phyloP scores from a whole-genome alignment of 495 filamentous ascomycete genomes.

The Ascobolus immersus region DNA sequence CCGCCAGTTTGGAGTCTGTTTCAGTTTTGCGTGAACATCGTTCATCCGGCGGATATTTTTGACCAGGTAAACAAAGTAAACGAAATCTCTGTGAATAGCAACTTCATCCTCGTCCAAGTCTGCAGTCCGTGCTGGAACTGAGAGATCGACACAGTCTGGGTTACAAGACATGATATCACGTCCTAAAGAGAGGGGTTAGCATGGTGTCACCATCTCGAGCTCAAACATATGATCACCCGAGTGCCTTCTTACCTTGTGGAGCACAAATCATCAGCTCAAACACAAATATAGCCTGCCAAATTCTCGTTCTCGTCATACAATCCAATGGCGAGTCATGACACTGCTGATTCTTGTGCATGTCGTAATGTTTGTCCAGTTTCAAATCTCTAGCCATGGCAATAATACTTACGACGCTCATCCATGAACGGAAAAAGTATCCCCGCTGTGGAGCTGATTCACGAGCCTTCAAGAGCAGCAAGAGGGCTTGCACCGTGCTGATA shows the following conservation, averaged over 20 bases:
- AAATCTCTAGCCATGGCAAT: constrained; percentile 85
- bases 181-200: constrained; percentile 3
- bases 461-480: constrained; percentile 73
- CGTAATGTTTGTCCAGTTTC: constrained; percentile 67
- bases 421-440: constrained; percentile 91
- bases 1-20: constrained; percentile 61
- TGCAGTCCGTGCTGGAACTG: constrained; percentile 28
- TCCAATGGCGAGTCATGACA: constrained; percentile 48
- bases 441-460: constrained; percentile 73
- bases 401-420: constrained; percentile 86
- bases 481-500: constrained; percentile 77
- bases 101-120: constrained; percentile 55
- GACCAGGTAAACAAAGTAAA: constrained; percentile 51
- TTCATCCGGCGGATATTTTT: constrained; percentile 55
- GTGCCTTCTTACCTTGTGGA: constrained; percentile 55
- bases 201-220: not conserved
- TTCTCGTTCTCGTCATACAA: constrained; percentile 56
- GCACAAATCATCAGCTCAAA: constrained; percentile 85
- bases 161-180: constrained; percentile 15
- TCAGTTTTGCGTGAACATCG: constrained; percentile 48
- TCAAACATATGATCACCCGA: not conserved
- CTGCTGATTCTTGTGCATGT: constrained; percentile 38
- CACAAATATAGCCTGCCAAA: constrained; percentile 77
- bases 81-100: constrained; percentile 54
- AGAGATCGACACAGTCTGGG: constrained; percentile 42